Evolutionary conservation across 202 grass and related monocot species (phyloP), one percentile per base, ranked within the genome.

Genomic region (Schoenoplectus triqueter): DNA sequence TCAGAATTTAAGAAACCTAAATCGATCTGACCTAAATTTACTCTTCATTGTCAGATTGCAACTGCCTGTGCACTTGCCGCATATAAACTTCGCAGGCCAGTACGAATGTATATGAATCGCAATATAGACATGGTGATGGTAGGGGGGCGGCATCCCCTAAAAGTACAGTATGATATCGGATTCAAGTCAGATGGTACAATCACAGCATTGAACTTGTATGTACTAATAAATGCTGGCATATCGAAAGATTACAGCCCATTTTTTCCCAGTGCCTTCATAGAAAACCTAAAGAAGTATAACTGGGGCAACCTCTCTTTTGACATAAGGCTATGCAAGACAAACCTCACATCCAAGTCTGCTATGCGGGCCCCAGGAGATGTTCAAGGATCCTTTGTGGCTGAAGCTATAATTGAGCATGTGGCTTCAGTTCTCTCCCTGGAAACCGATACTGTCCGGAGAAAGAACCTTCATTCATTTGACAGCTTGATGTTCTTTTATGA

Each of bases 231-330:
- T 84, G 92, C 94, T 41, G 94, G 94, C 86, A 87, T 86, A 51
- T 87, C 92, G 13, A 62, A 84, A 87, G 94, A 97, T 88, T 15
- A 94, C 73, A 92, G 90, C 55, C 79, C 64, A 31, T 20, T 90
- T 10, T 91, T 97, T 61, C 94, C 94, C 64, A 47, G 90, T 48
- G 92, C 86, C 86, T 84, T 97, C 46, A 85, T 91, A 74, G 88
- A 84, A 79, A 84, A 87, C 64, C 73, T 97, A 59, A 97, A 92
- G 78, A 94, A 92, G 84, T 97, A 97, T 84, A 91, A 97, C 48
- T 97, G 94, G 94, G 94, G 92, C 87, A 84, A 92, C 51, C 87
- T 97, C 74, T 97, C 94, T 52, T 97, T 92, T 89, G 87, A 97
- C 85, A 87, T 84, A 80, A 97, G 89, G 81, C 42, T 97, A 61